Conservation (phyloP, 768 basidiomycete genomes). For the Termitomyces heimii region DNA sequence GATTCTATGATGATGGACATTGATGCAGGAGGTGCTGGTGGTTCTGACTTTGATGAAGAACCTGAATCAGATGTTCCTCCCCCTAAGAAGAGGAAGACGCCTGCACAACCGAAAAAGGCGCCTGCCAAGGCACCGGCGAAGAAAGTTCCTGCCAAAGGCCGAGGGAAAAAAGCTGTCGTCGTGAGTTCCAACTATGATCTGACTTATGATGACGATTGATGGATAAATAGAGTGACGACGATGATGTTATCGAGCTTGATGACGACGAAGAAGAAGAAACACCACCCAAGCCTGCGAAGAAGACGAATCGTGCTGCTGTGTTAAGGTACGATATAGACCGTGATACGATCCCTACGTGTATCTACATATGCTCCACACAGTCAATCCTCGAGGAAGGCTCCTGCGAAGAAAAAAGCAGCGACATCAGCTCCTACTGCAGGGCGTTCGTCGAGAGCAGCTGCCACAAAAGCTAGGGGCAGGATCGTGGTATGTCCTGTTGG, state of each 20-base stretch:
- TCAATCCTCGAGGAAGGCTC: slow-evolving; percentile 37
- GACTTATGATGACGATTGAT: not conserved
- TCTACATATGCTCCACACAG: slow-evolving; percentile 9
- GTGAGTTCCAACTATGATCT: slow-evolving; percentile 11
- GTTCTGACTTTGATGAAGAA: slow-evolving; percentile 46
- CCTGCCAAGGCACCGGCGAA: slow-evolving; percentile 34
- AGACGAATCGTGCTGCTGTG: slow-evolving; percentile 58
- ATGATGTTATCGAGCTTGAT: slow-evolving; percentile 49
- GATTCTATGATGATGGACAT: slow-evolving; percentile 82
- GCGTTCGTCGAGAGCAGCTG: slow-evolving; percentile 59
- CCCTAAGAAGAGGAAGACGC: slow-evolving; percentile 41
- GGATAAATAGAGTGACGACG: slow-evolving; percentile 35
- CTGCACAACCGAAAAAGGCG: slow-evolving; percentile 25
- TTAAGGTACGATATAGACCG: slow-evolving; percentile 41
- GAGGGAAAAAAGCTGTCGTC: slow-evolving; percentile 46
- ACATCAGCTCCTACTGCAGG: slow-evolving; percentile 51
- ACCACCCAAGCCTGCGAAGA: slow-evolving; percentile 41
- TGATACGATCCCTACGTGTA: not conserved
- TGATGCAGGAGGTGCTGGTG: slow-evolving; percentile 35
- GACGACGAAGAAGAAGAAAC: slow-evolving; percentile 51
- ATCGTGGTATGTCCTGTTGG: slow-evolving; percentile 38
- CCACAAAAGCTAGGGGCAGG: slow-evolving; percentile 59
- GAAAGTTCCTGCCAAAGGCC: slow-evolving; percentile 42
- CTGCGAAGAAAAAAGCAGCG: slow-evolving; percentile 48
- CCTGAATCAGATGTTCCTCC: slow-evolving; percentile 41